phyloP scores from a whole-genome alignment of 495 filamentous ascomycete genomes.

The Talaromyces trachyspermus region DNA sequence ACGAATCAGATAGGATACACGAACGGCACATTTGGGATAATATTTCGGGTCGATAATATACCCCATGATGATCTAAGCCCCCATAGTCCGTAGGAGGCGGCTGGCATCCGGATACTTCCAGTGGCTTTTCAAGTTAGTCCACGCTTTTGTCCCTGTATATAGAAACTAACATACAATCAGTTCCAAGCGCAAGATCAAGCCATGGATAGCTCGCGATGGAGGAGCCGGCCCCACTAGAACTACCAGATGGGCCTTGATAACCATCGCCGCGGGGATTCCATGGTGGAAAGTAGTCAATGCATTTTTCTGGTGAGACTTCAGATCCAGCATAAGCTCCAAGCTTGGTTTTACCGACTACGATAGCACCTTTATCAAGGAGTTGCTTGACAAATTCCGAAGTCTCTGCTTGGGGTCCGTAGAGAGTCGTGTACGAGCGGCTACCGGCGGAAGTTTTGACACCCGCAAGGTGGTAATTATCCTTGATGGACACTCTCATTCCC shows the following conservation, averaged over 20 bases:
- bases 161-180: constrained; percentile 13
- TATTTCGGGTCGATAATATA: background rate
- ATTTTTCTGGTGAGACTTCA: constrained; percentile 27
- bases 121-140: background rate
- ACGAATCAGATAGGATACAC: background rate
- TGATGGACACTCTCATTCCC: constrained; percentile 48
- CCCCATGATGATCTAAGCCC: background rate
- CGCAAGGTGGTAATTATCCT: constrained; percentile 53
- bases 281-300: constrained; percentile 23
- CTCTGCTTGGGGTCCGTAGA: constrained; percentile 37
- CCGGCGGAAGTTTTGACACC: constrained; percentile 48
- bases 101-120: background rate
- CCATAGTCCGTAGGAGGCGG: background rate
- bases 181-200: constrained; percentile 41
- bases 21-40: background rate
- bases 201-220: constrained; percentile 37
- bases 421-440: constrained; percentile 47
- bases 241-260: constrained; percentile 32
- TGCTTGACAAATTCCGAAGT: constrained; percentile 43
- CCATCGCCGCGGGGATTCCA: constrained; percentile 46
- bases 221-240: constrained; percentile 33
- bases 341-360: constrained; percentile 55
- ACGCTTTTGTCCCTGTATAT: background rate
- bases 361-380: constrained; percentile 52
- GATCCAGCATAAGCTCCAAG: constrained; percentile 52